Conservation (phyloP, 2,329 filamentous ascomycete species). For the Nigrospora oryzae region DNA sequence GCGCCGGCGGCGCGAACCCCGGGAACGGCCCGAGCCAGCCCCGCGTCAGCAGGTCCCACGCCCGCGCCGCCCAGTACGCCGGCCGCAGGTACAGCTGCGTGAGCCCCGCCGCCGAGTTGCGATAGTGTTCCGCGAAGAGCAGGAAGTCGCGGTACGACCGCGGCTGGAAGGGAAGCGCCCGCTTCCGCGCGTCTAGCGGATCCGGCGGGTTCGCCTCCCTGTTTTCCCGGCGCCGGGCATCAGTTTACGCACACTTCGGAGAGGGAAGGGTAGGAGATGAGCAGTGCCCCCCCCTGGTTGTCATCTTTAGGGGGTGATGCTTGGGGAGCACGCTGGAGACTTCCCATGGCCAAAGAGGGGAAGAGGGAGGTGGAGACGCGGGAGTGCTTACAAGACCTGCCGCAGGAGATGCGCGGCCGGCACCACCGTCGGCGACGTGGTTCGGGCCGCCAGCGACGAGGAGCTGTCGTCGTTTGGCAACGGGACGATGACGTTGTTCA, state of each 20-base stretch:
- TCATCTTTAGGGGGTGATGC: too few species aligned
- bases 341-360: too few species aligned
- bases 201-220: slow-evolving; percentile 12
- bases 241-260: too few species aligned
- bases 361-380: too few species aligned
- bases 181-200: slow-evolving; percentile 8
- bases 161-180: slow-evolving; percentile 15
- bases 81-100: slow-evolving; percentile 10
- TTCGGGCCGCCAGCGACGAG: too few species aligned
- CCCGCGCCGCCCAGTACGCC: slow-evolving; percentile 3
- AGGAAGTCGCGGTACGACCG: slow-evolving; percentile 19
- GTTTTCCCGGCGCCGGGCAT: too few species aligned
- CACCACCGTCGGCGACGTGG: too few species aligned
- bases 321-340: too few species aligned
- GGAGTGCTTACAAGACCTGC: slow-evolving; percentile 4
- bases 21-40: slow-evolving; percentile 10
- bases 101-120: slow-evolving; percentile 12
- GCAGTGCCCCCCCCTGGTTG: too few species aligned
- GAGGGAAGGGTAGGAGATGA: too few species aligned
- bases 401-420: slow-evolving; percentile 3
- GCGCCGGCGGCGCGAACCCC: slow-evolving; percentile 9
- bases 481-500: slow-evolving; percentile 6
- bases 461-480: neutral
- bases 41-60: slow-evolving; percentile 7
- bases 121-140: slow-evolving; percentile 18